Base-by-base conservation (phyloP, 2,329 filamentous ascomycete genomes). In the Aspergillus puulaauensis region DNA sequence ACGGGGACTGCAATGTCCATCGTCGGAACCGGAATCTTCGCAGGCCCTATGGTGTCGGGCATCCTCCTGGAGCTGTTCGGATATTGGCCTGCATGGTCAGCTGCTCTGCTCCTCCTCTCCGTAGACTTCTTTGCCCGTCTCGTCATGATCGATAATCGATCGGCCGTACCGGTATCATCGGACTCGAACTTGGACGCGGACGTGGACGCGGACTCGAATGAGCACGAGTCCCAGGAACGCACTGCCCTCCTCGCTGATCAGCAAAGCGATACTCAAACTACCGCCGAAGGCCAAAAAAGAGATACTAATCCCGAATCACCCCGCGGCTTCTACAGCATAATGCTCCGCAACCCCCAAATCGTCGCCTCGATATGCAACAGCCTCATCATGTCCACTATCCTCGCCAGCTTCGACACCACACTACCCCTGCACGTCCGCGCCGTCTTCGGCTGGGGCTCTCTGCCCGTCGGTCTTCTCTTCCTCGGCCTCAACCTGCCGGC, bases 401-500 rank as follows among this genome's bases (percentile, higher is more conserved):
- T 83, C 72, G 79, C 81, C 12, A 75, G 79, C 1, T 82, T 85
- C 57, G 83, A 86, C 62, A 78, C 81, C 2, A 80, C 84, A 0
- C 64, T 86, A 0, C 83, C 84, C 0, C 71, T 86, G 1, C 84
- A 82, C 60, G 79, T 84, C 8, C 75, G 80, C 57, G 62, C 73
- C 4, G 77, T 75, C 2, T 87, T 87, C 61, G 66, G 72, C 57
- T 87, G 83, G 82, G 73, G 78, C 45, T 80, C 83, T 0, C 79
- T 79, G 0, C 82, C 79, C 0, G 81, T 82, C 3, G 84, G 84
- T 1, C 69, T 86, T 11, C 70, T 85, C 23, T 86, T 87, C 63
- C 74, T 86, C 7, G 73, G 79, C 2, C 65, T 90, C 33, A 81
- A 87, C 37, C 69, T 87, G 6, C 87, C 87, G 0, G 50, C 53